phyloP scores from a whole-genome alignment of 164 flowering plant species.

The Annona cherimola region DNA sequence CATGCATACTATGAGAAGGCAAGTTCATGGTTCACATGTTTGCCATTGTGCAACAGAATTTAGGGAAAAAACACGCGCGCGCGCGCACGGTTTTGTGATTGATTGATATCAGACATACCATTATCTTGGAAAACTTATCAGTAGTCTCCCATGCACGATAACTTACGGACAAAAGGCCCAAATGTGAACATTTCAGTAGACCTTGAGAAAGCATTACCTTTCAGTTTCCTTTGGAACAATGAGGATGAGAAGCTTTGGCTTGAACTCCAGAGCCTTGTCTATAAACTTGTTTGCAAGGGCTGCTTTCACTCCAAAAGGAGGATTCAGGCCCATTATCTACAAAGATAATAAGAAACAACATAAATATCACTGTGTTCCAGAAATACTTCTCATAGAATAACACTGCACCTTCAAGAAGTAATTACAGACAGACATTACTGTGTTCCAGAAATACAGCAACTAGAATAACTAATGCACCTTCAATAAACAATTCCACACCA shows the following conservation, averaged over 20 bases:
- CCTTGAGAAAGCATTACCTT: conserved; percentile 35
- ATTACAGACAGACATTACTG: background rate
- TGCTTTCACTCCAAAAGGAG: conserved; percentile 82
- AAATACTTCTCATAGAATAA: background rate
- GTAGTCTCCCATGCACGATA: background rate
- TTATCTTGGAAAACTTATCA: too few relatives aligned
- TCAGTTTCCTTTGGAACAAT: conserved; percentile 79
- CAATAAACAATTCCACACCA: background rate
- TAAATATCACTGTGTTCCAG: background rate
- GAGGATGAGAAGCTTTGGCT: conserved; percentile 80
- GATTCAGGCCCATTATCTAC: conserved; percentile 87
- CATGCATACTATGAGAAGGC: background rate
- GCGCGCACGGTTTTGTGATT: background rate
- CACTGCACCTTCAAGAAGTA: background rate
- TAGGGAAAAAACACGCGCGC: too few relatives aligned
- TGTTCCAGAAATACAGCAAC: background rate
- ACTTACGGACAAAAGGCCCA: background rate
- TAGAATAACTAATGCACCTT: background rate
- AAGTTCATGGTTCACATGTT: background rate
- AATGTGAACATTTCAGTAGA: background rate
- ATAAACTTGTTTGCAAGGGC: conserved; percentile 71
- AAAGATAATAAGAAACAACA: background rate
- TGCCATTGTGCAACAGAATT: background rate
- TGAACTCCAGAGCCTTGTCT: conserved; percentile 77
- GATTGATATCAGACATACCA: background rate